Percentiles rank a stretch among this genome's conserved stretches.
Evolutionary conservation across 768 basidiomycete species (phyloP).

Genomic region (Mycena venus): DNA sequence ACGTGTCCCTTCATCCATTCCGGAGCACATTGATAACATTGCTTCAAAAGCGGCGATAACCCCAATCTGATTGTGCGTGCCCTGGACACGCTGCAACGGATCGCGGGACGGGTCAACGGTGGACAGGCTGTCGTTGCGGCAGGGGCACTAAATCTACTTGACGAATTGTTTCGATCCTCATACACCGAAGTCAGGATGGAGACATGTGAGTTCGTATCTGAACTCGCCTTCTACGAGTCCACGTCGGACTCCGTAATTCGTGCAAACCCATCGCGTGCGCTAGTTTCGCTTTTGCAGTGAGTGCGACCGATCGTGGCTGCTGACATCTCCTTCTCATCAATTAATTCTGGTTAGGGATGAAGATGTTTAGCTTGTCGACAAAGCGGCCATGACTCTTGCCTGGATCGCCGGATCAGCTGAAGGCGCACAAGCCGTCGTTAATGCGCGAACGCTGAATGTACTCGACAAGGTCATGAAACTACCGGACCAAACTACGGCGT

Average conservation of each 20-base stretch:
- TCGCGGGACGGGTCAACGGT: not conserved
- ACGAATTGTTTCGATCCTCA: not conserved
- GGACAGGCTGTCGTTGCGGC: not conserved
- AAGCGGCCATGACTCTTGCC: not conserved
- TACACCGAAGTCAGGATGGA: not conserved
- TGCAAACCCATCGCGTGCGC: not conserved
- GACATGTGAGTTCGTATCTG: not conserved
- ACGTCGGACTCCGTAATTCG: not conserved
- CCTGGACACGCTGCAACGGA: not conserved
- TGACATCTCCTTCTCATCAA: not conserved
- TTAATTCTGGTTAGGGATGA: not conserved
- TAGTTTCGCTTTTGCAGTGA: not conserved
- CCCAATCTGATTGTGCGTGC: not conserved
- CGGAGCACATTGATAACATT: not conserved
- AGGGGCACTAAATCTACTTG: not conserved
- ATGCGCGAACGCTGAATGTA: not conserved
- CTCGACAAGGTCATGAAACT: no score
- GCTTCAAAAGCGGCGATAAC: not conserved
- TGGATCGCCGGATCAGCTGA: not conserved
- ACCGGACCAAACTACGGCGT: no score
- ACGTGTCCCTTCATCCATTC: no score
- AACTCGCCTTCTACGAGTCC: not conserved
- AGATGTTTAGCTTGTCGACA: not conserved
- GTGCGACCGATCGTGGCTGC: not conserved
- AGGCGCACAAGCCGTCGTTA: not conserved